Percentiles rank a stretch among this genome's conserved stretches.
phyloP scores from a whole-genome alignment of 805 yeast genomes.

The Hanseniaspora singularis region DNA sequence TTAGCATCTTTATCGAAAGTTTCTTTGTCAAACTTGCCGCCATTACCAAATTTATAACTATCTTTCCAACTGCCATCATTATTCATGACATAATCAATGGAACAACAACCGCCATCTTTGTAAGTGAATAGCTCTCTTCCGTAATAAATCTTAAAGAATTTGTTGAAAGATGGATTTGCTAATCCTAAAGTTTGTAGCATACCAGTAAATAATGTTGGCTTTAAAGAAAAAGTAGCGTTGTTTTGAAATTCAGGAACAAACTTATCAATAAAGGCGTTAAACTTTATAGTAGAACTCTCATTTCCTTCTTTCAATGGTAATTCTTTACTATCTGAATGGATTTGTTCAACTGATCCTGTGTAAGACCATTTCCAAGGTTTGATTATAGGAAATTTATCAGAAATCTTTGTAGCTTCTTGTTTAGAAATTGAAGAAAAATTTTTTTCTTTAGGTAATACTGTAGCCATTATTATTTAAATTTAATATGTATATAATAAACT shows the following conservation, averaged over 20 bases:
- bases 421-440: neutral
- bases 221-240: slow-evolving; percentile 41
- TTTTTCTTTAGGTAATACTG: slow-evolving; percentile 4
- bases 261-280: slow-evolving; percentile 22
- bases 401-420: slow-evolving; percentile 1
- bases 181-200: slow-evolving; percentile 67
- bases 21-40: slow-evolving; percentile 20
- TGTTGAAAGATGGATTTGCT: slow-evolving; percentile 41
- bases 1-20: slow-evolving; percentile 27
- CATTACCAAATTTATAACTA: slow-evolving; percentile 21
- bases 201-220: slow-evolving; percentile 59
- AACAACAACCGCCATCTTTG: slow-evolving; percentile 57
- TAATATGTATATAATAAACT: neutral
- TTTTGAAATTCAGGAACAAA: slow-evolving; percentile 37
- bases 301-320: slow-evolving; percentile 20
- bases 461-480: slow-evolving; percentile 1
- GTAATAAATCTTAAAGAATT: slow-evolving; percentile 48
- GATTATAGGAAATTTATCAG: slow-evolving; percentile 17
- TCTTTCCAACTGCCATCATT: slow-evolving; percentile 18
- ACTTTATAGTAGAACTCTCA: slow-evolving; percentile 17
- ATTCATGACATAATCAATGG: slow-evolving; percentile 60
- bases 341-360: slow-evolving; percentile 27
- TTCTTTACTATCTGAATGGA: slow-evolving; percentile 20
- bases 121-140: slow-evolving; percentile 55
- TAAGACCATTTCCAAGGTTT: slow-evolving; percentile 29